Conservation (phyloP, 2,329 filamentous ascomycete species). For the Alternaria burnsii region DNA sequence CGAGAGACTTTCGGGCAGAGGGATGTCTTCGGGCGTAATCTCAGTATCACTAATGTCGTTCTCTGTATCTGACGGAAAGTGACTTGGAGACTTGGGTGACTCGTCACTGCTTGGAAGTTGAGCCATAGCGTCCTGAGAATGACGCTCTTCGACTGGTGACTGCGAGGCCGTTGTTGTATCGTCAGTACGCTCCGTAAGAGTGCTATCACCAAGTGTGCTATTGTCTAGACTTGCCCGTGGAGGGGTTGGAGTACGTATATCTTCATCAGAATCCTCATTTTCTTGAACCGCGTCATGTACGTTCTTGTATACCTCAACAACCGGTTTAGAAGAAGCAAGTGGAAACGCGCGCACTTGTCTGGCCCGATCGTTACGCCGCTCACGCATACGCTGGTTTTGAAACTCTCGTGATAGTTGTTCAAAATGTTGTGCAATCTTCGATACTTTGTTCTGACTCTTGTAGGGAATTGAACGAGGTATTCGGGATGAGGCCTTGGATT, state of each 20-base stretch:
- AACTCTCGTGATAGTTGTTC: conserved; percentile 97
- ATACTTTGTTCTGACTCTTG: conserved; percentile 77
- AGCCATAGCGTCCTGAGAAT: conserved; percentile 21
- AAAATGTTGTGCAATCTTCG: conserved; percentile 92
- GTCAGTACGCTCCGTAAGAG: conserved; percentile 44
- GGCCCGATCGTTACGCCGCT: conserved; percentile 81
- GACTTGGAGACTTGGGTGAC: conserved; percentile 37
- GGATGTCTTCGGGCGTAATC: conserved; percentile 72
- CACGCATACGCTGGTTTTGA: conserved; percentile 88
- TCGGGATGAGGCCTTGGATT: conserved; percentile 69
- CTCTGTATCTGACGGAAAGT: conserved; percentile 61
- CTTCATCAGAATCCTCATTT: conserved; percentile 72
- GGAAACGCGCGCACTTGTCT: conserved; percentile 83
- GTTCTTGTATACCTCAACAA: conserved; percentile 94
- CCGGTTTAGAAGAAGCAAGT: conserved; percentile 90
- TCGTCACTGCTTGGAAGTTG: conserved; percentile 36
- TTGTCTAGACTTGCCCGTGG: conserved; percentile 46
- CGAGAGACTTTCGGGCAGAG: conserved; percentile 68
- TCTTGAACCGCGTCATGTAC: conserved; percentile 93
- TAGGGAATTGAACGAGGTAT: conserved; percentile 81
- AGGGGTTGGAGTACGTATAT: conserved; percentile 53
- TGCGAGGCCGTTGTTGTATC: conserved; percentile 41
- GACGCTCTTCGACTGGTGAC: conserved; percentile 47
- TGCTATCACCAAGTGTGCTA: conserved; percentile 49
- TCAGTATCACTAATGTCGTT: conserved; percentile 73